Percentiles rank a stretch among this genome's conserved stretches.
Evolutionary conservation across 2,329 filamentous ascomycete species (phyloP).

Genomic region (Penicillium sp.): DNA sequence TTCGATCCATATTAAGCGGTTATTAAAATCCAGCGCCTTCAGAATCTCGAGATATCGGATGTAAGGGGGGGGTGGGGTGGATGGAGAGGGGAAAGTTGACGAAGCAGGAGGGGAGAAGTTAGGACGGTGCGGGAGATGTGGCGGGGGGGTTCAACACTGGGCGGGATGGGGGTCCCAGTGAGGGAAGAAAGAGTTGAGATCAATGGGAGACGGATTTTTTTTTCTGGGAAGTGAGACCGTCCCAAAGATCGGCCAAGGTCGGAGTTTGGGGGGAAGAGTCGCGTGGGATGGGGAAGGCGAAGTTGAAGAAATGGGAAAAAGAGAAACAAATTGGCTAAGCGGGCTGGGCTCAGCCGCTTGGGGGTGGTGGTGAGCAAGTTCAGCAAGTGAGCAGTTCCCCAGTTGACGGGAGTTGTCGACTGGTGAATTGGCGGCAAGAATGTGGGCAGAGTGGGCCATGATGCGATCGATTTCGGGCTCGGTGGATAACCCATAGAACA

Average conservation of each 20-base stretch:
- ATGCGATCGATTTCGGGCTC: slow-evolving; percentile 5
- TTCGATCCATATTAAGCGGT: slow-evolving; percentile 44
- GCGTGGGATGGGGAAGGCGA: slow-evolving; percentile 18
- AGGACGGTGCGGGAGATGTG: slow-evolving; percentile 22
- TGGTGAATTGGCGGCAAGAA: not conserved
- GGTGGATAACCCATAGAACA: not conserved
- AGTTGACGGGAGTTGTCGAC: not conserved
- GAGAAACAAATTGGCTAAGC: slow-evolving; percentile 32
- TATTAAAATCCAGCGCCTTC: slow-evolving; percentile 9
- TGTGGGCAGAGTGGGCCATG: slow-evolving; percentile 3
- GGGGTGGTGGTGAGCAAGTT: not conserved
- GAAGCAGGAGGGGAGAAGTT: not conserved
- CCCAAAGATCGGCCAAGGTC: not conserved
- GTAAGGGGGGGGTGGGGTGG: slow-evolving; percentile 11
- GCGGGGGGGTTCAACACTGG: slow-evolving; percentile 17
- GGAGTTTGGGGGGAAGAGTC: slow-evolving; percentile 11
- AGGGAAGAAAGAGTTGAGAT: slow-evolving; percentile 9
- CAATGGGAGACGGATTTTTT: not conserved
- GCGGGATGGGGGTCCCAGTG: slow-evolving; percentile 19
- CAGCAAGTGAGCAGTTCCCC: not conserved
- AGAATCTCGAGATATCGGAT: slow-evolving; percentile 12
- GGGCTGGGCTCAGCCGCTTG: slow-evolving; percentile 20
- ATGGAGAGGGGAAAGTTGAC: slow-evolving; percentile 7
- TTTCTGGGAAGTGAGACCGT: not conserved
- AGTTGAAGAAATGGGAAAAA: slow-evolving; percentile 29